phyloP scores from a whole-genome alignment of 257 asterid genomes.

The Apocynum venetum region DNA sequence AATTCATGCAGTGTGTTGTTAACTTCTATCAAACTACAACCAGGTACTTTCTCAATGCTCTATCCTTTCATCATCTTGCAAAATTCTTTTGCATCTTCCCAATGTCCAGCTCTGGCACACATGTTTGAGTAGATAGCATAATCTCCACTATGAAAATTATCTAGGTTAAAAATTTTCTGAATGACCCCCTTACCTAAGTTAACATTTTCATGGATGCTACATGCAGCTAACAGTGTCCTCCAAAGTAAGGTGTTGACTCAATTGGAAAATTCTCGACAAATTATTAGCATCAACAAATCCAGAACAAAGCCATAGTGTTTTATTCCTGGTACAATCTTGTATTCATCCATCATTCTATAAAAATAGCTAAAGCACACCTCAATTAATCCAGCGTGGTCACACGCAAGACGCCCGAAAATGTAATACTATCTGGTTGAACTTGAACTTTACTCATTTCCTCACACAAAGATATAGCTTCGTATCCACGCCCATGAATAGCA shows the following conservation, averaged over 20 bases:
- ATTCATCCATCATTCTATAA: conserved; percentile 23
- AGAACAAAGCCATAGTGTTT: conserved; percentile 41
- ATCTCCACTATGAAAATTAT: conserved; percentile 34
- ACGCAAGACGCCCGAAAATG: conserved; percentile 34
- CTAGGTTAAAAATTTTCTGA: conserved; percentile 24
- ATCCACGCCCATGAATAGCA: conserved; percentile 36
- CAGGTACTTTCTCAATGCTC: conserved; percentile 28
- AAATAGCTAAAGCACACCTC: conserved; percentile 27
- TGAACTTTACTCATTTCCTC: conserved; percentile 23
- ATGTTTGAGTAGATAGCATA: conserved; percentile 33
- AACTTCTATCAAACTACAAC: conserved; percentile 37
- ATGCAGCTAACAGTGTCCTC: conserved; percentile 40
- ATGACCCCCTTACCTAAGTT: conserved; percentile 31
- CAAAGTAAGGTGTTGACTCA: conserved; percentile 31
- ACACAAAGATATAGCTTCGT: conserved; percentile 28
- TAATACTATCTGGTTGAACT: conserved; percentile 30
- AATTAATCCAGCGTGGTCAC: conserved; percentile 33
- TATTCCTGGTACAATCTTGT: conserved; percentile 26
- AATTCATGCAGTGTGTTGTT: conserved; percentile 32
- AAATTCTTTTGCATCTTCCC: conserved; percentile 25
- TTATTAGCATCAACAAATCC: conserved; percentile 32
- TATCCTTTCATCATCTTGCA: conserved; percentile 31
- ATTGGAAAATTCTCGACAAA: conserved; percentile 26
- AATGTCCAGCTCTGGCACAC: conserved; percentile 36
- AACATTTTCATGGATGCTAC: conserved; percentile 30